phyloP scores from a whole-genome alignment of 2,329 filamentous ascomycete species.

The Penicillium italicum region DNA sequence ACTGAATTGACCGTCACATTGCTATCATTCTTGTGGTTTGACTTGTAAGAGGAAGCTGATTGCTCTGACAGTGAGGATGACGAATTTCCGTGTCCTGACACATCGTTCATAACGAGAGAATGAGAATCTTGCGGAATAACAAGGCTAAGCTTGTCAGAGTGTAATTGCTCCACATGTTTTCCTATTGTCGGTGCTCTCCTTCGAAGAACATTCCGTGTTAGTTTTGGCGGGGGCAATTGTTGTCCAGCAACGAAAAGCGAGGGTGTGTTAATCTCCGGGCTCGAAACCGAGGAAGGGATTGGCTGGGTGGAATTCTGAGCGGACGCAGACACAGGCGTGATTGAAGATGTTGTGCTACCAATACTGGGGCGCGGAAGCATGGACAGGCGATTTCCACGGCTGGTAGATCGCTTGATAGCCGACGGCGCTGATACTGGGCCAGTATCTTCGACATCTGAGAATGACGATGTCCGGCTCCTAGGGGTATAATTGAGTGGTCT shows the following conservation, averaged over 20 bases:
- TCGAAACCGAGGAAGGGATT: slow-evolving; percentile 13
- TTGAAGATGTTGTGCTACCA: slow-evolving; percentile 17
- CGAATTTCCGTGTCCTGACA: slow-evolving; percentile 8
- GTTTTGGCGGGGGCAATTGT: slow-evolving; percentile 21
- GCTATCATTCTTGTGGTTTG: slow-evolving; percentile 15
- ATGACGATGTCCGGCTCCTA: slow-evolving; percentile 26
- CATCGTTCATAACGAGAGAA: slow-evolving; percentile 16
- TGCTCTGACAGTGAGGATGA: slow-evolving; percentile 9
- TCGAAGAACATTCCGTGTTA: slow-evolving; percentile 40
- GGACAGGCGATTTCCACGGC: slow-evolving; percentile 26
- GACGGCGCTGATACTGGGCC: slow-evolving; percentile 18
- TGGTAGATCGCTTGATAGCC: slow-evolving; percentile 20
- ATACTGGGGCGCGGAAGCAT: slow-evolving; percentile 31
- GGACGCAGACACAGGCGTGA: slow-evolving; percentile 15
- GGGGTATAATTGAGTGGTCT: slow-evolving; percentile 21
- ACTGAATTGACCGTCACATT: slow-evolving; percentile 8
- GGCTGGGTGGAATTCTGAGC: slow-evolving; percentile 10
- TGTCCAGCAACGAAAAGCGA: slow-evolving; percentile 13
- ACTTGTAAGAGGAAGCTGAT: slow-evolving; percentile 13
- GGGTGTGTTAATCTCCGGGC: slow-evolving; percentile 14
- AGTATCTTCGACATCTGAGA: slow-evolving; percentile 29
- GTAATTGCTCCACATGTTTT: slow-evolving; percentile 27
- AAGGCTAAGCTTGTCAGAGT: slow-evolving; percentile 30
- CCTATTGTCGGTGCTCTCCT: slow-evolving; percentile 43
- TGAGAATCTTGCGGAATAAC: slow-evolving; percentile 27